Base-by-base conservation (phyloP, 306 rosid genomes). In the Trifolium pratense region DNA sequence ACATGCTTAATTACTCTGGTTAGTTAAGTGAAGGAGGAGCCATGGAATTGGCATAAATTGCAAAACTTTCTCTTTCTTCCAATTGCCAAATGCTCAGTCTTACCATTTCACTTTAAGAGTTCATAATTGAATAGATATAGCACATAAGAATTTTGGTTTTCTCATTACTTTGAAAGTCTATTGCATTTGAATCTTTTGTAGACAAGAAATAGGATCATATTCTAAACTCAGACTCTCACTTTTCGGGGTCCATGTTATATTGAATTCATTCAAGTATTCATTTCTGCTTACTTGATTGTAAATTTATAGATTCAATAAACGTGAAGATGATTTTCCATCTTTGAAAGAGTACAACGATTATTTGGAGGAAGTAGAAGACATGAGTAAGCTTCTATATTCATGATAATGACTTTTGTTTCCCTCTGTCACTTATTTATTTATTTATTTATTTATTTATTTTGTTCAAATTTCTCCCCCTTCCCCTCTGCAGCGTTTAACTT, bases 311-410 rank as follows among this genome's bases (percentile, higher is more conserved):
- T 91, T 86, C 68, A 91, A 93, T 83, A 93, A 89, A 81, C 82
- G 92, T 75, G 97, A 93, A 80, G 97, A 93, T 3, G 98, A 88
- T 75, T 89, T 93, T 80, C 76, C 96, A 13, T 84, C 91, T 26
- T 70, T 91, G 81, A 93, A 20, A 82, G 98, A 91, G 58, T 93
- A 93, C 86, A 93, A 88, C 78, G 96, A 93, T 81, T 93, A 89
- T 74, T 77, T 89, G 90, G 98, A 93, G 84, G 98, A 93, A 87
- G 98, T 91, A 66, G 98, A 93, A 73, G 92, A 91, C 77, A 89
- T 86, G 96, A 86, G 97, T 88, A 86, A 73, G 98, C 79, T 65
- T 69, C 71, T 39, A 14, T 43, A 36, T 36, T 36, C 32, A 6
- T 45, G 42, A 6, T 7, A 14, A 29, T 76, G 39, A 8, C 60